Base-by-base conservation (phyloP, 257 asterid genomes). In the Knoxia roxburghii region DNA sequence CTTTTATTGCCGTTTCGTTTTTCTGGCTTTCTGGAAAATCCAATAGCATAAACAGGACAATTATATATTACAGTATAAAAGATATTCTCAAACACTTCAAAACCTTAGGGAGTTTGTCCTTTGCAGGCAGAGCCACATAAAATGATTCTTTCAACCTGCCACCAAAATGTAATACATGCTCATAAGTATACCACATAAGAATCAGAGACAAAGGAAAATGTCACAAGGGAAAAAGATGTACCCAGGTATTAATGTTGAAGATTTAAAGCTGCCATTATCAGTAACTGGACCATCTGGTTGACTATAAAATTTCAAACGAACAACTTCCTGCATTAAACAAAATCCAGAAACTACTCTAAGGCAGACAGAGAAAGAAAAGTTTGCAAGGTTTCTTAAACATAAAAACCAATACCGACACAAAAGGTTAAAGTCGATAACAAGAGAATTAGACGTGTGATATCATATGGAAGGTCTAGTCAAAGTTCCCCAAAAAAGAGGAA, bases 61-160 rank as follows among this genome's bases (percentile, higher is more conserved):
- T 20, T 7, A 33, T 18, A 48, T 9, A 52, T 49, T 13, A 17
- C 35, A 30, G 43, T 33, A 33, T 33, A 33, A 33, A 27, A 27
- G 23, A 62, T 27, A 63, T 15, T 45, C 15, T 50, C 62, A 6
- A 43, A 70, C 61, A 49, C 68, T 43, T 72, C 39, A 74, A 62
- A 75, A 89, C 99, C 99, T 93, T 93, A 60, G 95, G 96, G 64
- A 93, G 89, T 85, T 90, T 93, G 75, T 90, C 96, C 86, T 85
- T 90, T 11, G 83, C 55, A 40, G 99, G 99, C 69, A 95, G 95
- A 67, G 85, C 96, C 73, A 93, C 89, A 83, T 86, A 93, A 77
- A 93, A 90, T 63, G 99, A 95, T 82, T 88, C 96, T 80, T 79
- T 88, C 70, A 75, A 33, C 68, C 97, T 93, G 66, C 65, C 71